Evolutionary conservation across 2,329 filamentous ascomycete genomes (phyloP).

Genomic region (Elsinoe perseae): DNA sequence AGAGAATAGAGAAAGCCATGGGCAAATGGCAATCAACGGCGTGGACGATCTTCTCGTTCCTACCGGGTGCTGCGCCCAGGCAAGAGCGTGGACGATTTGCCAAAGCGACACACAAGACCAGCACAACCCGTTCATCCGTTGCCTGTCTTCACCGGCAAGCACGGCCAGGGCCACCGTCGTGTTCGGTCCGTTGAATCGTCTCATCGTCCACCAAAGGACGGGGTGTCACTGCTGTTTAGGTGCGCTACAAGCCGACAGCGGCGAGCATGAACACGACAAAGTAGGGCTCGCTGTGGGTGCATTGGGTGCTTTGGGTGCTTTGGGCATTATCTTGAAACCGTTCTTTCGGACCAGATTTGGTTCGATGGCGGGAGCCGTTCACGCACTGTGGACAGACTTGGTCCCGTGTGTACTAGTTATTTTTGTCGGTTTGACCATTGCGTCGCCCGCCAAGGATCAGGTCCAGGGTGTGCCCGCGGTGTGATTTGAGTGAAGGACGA

Average conservation of each 20-base stretch:
- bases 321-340: slow-evolving; percentile 8
- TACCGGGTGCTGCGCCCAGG: neutral
- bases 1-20: neutral
- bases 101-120: slow-evolving; percentile 7
- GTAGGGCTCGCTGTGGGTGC: slow-evolving; percentile 10
- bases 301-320: too few species aligned
- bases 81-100: too few species aligned
- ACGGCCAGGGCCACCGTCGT: slow-evolving; percentile 2
- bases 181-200: slow-evolving; percentile 6
- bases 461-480: neutral
- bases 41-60: neutral
- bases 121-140: slow-evolving; percentile 11
- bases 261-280: neutral
- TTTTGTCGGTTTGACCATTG: slow-evolving; percentile 8
- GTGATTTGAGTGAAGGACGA: neutral
- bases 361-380: slow-evolving; percentile 7
- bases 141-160: slow-evolving; percentile 12
- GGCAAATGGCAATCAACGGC: neutral
- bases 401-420: neutral
- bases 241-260: neutral
- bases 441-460: slow-evolving; percentile 4
- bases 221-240: slow-evolving; percentile 2
- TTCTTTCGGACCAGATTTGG: slow-evolving; percentile 5
- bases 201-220: neutral
- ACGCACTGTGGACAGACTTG: neutral